Evolutionary conservation across 2,329 filamentous ascomycete species (phyloP).

Genomic region (Nannizziopsis barbatae): DNA sequence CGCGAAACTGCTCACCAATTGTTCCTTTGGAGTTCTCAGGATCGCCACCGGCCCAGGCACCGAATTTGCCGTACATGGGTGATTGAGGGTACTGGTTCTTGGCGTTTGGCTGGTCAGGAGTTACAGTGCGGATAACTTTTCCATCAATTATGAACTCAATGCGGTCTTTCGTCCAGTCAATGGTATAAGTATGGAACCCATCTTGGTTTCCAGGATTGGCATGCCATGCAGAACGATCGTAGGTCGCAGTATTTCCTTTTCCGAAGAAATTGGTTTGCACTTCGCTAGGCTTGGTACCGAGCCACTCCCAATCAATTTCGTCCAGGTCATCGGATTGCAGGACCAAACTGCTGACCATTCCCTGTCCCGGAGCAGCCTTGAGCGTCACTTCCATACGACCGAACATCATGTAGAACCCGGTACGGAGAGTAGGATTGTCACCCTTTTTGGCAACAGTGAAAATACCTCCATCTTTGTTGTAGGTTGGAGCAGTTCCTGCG

Average conservation of each 20-base stretch:
- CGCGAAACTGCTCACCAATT: slow-evolving; percentile 42
- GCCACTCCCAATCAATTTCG: slow-evolving; percentile 96
- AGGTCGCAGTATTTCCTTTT: slow-evolving; percentile 74
- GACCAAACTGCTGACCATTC: slow-evolving; percentile 87
- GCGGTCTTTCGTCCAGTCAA: slow-evolving; percentile 81
- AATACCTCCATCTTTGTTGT: slow-evolving; percentile 62
- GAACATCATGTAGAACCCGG: slow-evolving; percentile 99
- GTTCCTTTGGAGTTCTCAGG: slow-evolving; percentile 66
- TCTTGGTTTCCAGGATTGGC: slow-evolving; percentile 56
- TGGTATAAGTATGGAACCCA: slow-evolving; percentile 70
- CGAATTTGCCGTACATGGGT: slow-evolving; percentile 88
- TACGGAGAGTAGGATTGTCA: slow-evolving; percentile 74
- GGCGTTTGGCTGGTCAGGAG: slow-evolving; percentile 53
- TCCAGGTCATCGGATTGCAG: slow-evolving; percentile 84
- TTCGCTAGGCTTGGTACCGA: slow-evolving; percentile 62
- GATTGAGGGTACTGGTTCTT: slow-evolving; percentile 75
- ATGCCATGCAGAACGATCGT: slow-evolving; percentile 79
- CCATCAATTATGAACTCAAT: slow-evolving; percentile 81
- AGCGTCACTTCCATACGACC: slow-evolving; percentile 76
- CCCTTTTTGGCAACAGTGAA: slow-evolving; percentile 71
- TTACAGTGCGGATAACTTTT: slow-evolving; percentile 63
- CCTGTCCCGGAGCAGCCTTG: slow-evolving; percentile 75
- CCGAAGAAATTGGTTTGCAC: slow-evolving; percentile 98
- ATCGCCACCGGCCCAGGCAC: slow-evolving; percentile 86
- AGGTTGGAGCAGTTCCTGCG: slow-evolving; percentile 57